A percentile compares a stretch with the other conserved stretches of the same genome.
These are phyloP conservation scores for Astragalus membranaceus DNA, from an alignment of 306 rosid species.

Conservation along the genomic window DNA sequence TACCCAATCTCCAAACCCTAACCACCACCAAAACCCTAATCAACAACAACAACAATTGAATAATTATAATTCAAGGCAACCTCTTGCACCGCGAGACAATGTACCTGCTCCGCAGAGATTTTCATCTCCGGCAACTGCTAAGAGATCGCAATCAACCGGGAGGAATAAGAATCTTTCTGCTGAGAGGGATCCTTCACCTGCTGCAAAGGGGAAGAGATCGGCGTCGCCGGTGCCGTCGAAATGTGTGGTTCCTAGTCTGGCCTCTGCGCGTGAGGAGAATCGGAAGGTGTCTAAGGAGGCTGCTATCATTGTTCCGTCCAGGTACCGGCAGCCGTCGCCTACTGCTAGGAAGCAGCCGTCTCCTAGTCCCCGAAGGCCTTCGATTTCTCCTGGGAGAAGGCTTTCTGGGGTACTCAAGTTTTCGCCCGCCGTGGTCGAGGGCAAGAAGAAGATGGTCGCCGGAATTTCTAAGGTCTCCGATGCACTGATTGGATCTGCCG, in stretches of 20 bases:
- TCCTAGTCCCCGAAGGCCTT: constrained; percentile 61
- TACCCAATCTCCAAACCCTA: not conserved
- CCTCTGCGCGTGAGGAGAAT: constrained; percentile 68
- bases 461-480: constrained; percentile 77
- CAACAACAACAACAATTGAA: not conserved
- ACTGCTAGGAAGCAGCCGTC: constrained; percentile 76
- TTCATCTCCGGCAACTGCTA: constrained; percentile 76
- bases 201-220: constrained; percentile 66
- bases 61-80: constrained; percentile 28
- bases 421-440: constrained; percentile 50
- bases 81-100: constrained; percentile 70
- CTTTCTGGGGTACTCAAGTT: constrained; percentile 64
- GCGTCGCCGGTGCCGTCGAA: constrained; percentile 91
- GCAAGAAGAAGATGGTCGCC: constrained; percentile 63
- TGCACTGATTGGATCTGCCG: constrained; percentile 55
- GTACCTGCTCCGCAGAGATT: constrained; percentile 43
- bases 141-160: constrained; percentile 51
- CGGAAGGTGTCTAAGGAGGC: constrained; percentile 58
- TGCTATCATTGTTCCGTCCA: constrained; percentile 80
- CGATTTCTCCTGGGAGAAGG: constrained; percentile 80
- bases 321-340: constrained; percentile 89
- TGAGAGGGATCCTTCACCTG: constrained; percentile 86
- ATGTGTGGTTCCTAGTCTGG: constrained; percentile 80
- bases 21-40: not conserved
- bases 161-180: constrained; percentile 31